Base-by-base conservation (phyloP, 2,329 filamentous ascomycete genomes). In the Beauveria medogensis region DNA sequence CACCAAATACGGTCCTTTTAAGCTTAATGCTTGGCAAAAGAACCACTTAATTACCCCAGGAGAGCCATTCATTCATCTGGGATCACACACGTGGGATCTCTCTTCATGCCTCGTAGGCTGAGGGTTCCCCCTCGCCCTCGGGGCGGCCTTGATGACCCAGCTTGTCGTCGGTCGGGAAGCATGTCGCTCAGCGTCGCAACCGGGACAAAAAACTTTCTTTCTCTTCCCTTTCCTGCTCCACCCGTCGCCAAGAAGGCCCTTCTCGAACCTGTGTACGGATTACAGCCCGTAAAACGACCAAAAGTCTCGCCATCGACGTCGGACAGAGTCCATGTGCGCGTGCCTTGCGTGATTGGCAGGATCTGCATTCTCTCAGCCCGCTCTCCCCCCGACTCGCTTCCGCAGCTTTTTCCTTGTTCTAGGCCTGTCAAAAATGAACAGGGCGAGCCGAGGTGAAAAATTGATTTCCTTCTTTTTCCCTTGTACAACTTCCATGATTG, bases 1-100 rank as follows among this genome's bases (percentile, higher is more conserved):
- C 55, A 58, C 55, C 46, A 50, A 34, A 50, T 47, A 58, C 22
- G 30, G 46, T 28, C 34, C n/a, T 48, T 58, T 58, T 58, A 58
- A 58, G 55, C 55, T 58, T 58, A 58, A 26, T 18, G 41, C 55
- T 58, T 58, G 55, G 55, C 55, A 58, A 43, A 46, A 9, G 55
- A 16, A 28, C 34, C 44, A 58, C 46, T 40, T 28, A 48, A 16
- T 41, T 16, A 37, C 44, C 44, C 55, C 55, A 6, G 28, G n/a
- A 10, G 20, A 46, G 41, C 55, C 55, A 58, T 48, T 58, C 55
- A 58, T 40, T 18, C 44, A 41, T 50, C 46, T 40, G 2, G 28
- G 20, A 41, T 40, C 34, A 16, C 44, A 16, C 55, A 58, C 55
- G 55, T 58, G 55, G 55, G 54, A 58, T 58, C 55, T 30, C 40